phyloP scores from a whole-genome alignment of 768 basidiomycete species.

The Inosperma sp. region DNA sequence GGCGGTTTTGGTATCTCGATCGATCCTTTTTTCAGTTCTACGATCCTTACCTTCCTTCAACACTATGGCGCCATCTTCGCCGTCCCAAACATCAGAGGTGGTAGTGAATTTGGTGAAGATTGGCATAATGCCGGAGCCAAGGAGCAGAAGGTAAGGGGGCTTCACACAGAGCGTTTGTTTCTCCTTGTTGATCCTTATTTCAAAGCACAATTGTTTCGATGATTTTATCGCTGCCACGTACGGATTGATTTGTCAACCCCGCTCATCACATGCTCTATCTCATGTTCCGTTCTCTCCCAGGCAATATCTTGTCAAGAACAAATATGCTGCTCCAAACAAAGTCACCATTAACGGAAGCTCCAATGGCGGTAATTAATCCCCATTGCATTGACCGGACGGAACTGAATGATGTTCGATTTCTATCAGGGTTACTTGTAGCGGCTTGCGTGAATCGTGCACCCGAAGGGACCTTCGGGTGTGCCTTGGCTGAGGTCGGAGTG shows the following conservation, averaged over 20 bases:
- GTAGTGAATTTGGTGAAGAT: conserved; percentile 77
- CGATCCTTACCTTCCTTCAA: conserved; percentile 69
- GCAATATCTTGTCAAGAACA: conserved; percentile 67
- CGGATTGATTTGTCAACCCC: conserved; percentile 25
- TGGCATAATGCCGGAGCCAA: conserved; percentile 73
- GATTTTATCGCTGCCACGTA: conserved; percentile 83
- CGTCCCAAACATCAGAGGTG: conserved; percentile 57
- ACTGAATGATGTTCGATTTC: not conserved
- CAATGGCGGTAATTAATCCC: conserved; percentile 60
- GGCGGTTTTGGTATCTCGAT: conserved; percentile 78
- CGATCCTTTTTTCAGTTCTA: conserved; percentile 65
- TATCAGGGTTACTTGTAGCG: conserved; percentile 67
- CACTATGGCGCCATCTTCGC: conserved; percentile 66
- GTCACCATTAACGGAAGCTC: conserved; percentile 76
- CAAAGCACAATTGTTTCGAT: conserved; percentile 69
- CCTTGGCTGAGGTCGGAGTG: conserved; percentile 78
- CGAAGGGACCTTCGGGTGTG: conserved; percentile 71
- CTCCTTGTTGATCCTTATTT: not conserved
- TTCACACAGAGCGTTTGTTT: not conserved
- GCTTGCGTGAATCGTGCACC: conserved; percentile 81
- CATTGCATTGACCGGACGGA: not conserved
- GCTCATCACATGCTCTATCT: not conserved
- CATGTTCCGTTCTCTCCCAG: conserved; percentile 30
- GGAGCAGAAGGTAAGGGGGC: conserved; percentile 55
- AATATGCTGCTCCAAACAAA: conserved; percentile 64